Percentiles rank a stretch among this genome's conserved stretches.
These are phyloP conservation scores for Aspergillus sp. DNA, from an alignment of 2,329 filamentous ascomycete genomes.

Conservation along the genomic window DNA sequence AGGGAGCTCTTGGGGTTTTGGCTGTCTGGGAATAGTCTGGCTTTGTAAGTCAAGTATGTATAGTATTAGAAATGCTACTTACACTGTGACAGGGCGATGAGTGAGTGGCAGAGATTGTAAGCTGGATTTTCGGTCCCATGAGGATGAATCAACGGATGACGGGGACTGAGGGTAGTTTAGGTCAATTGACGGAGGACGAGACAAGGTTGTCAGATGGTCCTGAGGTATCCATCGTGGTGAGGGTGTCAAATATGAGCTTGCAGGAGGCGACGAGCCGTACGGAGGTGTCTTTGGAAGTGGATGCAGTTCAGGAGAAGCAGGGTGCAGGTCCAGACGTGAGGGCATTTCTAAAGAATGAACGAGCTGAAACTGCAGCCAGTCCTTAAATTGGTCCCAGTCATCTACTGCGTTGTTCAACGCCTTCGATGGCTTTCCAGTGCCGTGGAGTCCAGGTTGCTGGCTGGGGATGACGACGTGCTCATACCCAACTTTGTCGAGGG, in stretches of 20 bases:
- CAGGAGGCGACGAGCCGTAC: not conserved
- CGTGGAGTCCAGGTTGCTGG: not conserved
- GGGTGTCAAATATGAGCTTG: not conserved
- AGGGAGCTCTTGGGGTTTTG: not conserved
- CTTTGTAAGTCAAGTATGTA: not conserved
- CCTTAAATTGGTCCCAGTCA: slow-evolving; percentile 15
- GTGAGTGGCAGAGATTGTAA: not conserved
- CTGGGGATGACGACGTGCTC: slow-evolving; percentile 5
- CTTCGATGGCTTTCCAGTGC: not conserved
- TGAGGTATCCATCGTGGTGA: not conserved
- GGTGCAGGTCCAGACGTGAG: not conserved
- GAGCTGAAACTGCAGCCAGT: slow-evolving; percentile 15
- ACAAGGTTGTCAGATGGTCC: not conserved
- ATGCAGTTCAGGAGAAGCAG: not conserved
- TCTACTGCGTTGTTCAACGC: slow-evolving; percentile 6
- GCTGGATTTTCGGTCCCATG: slow-evolving; percentile 2
- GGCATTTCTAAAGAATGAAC: slow-evolving; percentile 2
- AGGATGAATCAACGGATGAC: not conserved
- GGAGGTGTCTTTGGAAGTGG: not conserved
- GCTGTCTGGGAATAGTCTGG: not conserved
- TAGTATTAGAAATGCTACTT: not conserved
- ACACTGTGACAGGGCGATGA: not conserved
- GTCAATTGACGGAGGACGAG: not conserved
- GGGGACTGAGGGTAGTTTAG: not conserved
- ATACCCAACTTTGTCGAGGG: slow-evolving; percentile 10